Evolutionary conservation across 2,329 filamentous ascomycete species (phyloP), one percentile per base, ranked within the genome.

Genomic region (Tothia fuscella): DNA sequence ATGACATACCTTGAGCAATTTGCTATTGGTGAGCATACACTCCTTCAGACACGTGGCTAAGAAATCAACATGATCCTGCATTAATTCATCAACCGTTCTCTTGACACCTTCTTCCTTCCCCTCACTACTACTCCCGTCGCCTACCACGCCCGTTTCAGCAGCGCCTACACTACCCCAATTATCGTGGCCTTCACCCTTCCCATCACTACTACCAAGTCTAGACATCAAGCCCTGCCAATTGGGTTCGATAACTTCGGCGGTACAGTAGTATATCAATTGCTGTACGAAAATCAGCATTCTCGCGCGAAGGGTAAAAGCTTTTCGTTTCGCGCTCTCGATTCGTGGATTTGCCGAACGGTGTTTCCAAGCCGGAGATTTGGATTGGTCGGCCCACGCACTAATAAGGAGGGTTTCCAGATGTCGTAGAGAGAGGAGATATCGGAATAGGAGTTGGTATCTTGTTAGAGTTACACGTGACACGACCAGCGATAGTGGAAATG

Each of bases 61-160:
- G 59, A 98, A 98, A 62, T 96, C 91, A 46, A 98, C 88, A 63
- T 98, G 91, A 56, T 96, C 88, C 64, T 96, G 86, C 91, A 98
- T 98, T 56, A 98, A 65, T 64, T 96, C 87, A 55, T 98, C 91
- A 1, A 98, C 91, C 0, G 91, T 98, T 28, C 87, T 61, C 51
- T 76, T 78, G n/a, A 70, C 69, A 43, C 72, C 52, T 3, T 51
- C 48, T 0, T 64, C 47, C 56, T 63, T 42, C 54, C 13, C n/a
- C n/a, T n/a, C n/a, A 2, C 22, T 26, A n/a, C 10, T 35, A 10
- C 10, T 10, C 50, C 52, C 12, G 38, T 48, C 24, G 41, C 45
- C 30, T n/a, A n/a, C n/a, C 44, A 51, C 25, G 31, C 40, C 17
- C 40, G 37, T 12, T 32, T 30, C 37, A 20, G 20, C 42, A n/a